phyloP scores from a whole-genome alignment of 345 rosid species.

The Isatis tinctoria region DNA sequence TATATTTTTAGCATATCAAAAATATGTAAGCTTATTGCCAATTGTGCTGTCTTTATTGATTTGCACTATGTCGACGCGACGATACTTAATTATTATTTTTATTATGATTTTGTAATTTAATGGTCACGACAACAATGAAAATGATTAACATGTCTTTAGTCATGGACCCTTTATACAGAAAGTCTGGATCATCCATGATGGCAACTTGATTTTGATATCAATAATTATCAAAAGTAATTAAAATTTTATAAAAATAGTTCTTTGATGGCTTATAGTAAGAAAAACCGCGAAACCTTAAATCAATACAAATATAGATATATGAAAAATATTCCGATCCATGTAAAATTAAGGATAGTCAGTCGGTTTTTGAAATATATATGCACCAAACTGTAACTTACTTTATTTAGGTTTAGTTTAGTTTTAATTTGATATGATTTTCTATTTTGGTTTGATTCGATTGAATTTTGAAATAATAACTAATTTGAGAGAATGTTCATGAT shows the following conservation, averaged over 20 bases:
- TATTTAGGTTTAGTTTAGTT: no score
- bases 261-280: background rate
- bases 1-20: background rate
- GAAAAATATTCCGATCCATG: background rate
- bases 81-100: background rate
- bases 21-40: background rate
- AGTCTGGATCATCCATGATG: conserved; percentile 20
- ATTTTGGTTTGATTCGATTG: no score
- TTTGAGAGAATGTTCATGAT: no score
- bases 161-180: conserved; percentile 9
- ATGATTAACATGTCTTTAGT: conserved; percentile 13
- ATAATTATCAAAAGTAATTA: background rate
- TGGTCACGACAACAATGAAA: background rate
- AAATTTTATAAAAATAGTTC: background rate
- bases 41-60: background rate
- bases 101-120: conserved; percentile 4
- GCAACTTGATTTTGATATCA: conserved; percentile 4
- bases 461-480: no score
- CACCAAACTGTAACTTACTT: background rate
- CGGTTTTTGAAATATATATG: background rate
- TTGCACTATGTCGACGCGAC: conserved; percentile 1
- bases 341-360: background rate
- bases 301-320: background rate
- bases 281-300: background rate
- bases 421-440: background rate